Percentiles rank a stretch among this genome's conserved stretches.
These are phyloP conservation scores for Ustilago bromivora DNA, from an alignment of 1,284 basidiomycete species.

Conservation along the genomic window DNA sequence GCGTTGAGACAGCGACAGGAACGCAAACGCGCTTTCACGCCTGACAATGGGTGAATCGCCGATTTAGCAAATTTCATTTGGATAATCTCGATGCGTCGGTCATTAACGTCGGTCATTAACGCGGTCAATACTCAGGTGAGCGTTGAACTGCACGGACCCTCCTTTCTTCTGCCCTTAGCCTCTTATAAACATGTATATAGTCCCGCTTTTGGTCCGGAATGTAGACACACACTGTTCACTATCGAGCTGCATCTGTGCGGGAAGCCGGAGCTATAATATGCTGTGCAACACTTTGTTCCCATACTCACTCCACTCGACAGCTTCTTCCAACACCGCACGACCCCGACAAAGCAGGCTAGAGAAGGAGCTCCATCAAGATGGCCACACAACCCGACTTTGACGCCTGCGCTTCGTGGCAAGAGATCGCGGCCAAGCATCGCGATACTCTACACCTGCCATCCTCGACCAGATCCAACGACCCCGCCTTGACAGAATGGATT, in stretches of 20 bases:
- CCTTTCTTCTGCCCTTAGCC: not conserved
- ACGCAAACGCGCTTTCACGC: not conserved
- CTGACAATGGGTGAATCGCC: not conserved
- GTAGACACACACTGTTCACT: too few relatives aligned
- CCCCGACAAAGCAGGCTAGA: too few relatives aligned
- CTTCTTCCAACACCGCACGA: too few relatives aligned
- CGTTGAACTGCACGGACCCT: not conserved
- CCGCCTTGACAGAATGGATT: slow-evolving; percentile 20
- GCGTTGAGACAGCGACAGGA: not conserved
- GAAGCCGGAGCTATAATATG: too few relatives aligned
- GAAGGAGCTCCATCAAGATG: not conserved
- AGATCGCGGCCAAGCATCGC: slow-evolving; percentile 32
- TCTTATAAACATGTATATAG: too few relatives aligned
- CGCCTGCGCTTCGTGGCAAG: slow-evolving; percentile 22
- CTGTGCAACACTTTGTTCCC: not conserved
- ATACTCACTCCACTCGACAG: not conserved
- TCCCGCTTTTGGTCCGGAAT: too few relatives aligned
- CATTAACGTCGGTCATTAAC: not conserved
- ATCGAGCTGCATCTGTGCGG: too few relatives aligned
- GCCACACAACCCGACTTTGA: not conserved
- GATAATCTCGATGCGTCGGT: not conserved
- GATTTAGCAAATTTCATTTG: not conserved
- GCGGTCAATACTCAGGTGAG: not conserved
- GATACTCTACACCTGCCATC: slow-evolving; percentile 10
- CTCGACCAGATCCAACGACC: slow-evolving; percentile 12